A percentile compares a stretch with the other conserved stretches of the same genome.
Conservation (phyloP, 352 stramenopile species). For the Pythium scleroteichum region DNA sequence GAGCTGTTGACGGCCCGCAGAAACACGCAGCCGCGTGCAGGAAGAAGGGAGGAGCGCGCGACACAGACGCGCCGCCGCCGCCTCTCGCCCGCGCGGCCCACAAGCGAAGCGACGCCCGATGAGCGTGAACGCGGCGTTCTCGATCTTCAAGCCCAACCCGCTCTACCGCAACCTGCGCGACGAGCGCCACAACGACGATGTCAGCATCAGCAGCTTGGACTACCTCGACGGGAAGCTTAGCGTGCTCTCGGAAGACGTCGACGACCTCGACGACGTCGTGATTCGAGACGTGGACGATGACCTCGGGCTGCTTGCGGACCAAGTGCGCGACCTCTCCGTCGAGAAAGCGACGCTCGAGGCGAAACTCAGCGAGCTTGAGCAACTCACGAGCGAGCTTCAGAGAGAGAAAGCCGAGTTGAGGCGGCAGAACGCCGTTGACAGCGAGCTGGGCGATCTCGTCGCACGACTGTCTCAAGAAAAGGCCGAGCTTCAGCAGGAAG, state of each 20-base stretch:
- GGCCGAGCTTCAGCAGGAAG: background rate
- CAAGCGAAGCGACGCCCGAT: conserved; percentile 3
- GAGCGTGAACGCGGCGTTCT: conserved; percentile 32
- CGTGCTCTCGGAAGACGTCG: conserved; percentile 16
- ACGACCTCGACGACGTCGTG: conserved; percentile 9
- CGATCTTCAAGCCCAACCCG: conserved; percentile 27
- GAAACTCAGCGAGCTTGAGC: background rate
- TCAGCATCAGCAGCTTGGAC: background rate
- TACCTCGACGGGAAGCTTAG: conserved; percentile 16
- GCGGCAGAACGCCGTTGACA: background rate
- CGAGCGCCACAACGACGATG: conserved; percentile 10
- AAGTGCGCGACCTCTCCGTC: conserved; percentile 21
- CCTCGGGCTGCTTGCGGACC: conserved; percentile 20
- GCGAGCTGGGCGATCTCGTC: conserved; percentile 4
- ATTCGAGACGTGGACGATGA: conserved; percentile 25
- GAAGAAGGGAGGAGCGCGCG: background rate
- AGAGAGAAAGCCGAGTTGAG: conserved; percentile 7
- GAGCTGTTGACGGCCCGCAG: conserved; percentile 1
- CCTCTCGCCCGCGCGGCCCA: background rate
- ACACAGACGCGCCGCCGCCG: background rate
- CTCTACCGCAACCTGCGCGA: conserved; percentile 27
- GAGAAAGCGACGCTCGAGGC: conserved; percentile 16
- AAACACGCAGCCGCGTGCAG: conserved; percentile 15
- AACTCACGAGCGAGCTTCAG: conserved; percentile 7
- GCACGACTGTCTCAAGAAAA: conserved; percentile 6